A percentile compares a stretch with the other conserved stretches of the same genome.
phyloP scores from a whole-genome alignment of 2,329 filamentous ascomycete genomes.

The Elsinoe australis region DNA sequence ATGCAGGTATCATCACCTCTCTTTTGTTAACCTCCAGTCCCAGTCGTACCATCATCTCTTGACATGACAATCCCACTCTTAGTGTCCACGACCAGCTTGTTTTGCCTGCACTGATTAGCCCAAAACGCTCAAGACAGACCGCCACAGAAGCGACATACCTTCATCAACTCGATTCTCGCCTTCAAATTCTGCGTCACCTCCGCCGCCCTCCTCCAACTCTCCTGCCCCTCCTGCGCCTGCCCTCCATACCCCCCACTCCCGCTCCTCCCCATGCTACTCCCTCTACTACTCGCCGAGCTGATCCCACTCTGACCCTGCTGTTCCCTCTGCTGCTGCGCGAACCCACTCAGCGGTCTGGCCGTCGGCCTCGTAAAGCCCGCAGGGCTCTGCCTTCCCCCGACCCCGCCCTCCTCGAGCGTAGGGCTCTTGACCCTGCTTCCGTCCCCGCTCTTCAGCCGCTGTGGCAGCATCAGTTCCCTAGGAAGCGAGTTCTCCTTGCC shows the following conservation, averaged over 20 bases:
- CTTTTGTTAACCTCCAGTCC: too few species aligned
- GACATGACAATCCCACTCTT: too few species aligned
- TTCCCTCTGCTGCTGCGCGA: constrained; percentile 13
- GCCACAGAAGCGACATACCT: constrained; percentile 45
- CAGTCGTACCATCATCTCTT: too few species aligned
- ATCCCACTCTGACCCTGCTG: background rate
- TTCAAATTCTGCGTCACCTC: constrained; percentile 97
- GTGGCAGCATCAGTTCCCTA: constrained; percentile 15
- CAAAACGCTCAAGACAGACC: too few species aligned
- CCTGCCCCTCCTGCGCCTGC: constrained; percentile 49
- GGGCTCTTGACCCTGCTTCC: constrained; percentile 4
- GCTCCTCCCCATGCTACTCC: constrained; percentile 43
- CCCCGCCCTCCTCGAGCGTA: background rate
- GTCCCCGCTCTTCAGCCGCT: constrained; percentile 11
- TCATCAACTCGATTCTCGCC: constrained; percentile 98
- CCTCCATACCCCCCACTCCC: constrained; percentile 74
- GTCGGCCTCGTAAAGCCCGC: constrained; percentile 13
- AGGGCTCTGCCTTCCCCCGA: constrained; percentile 11
- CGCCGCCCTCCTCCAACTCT: constrained; percentile 95
- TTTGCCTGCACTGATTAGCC: too few species aligned
- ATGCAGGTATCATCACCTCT: too few species aligned
- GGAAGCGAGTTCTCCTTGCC: constrained; percentile 42
- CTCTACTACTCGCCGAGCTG: constrained; percentile 13
- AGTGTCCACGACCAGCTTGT: background rate
- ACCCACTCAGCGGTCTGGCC: constrained; percentile 13